A percentile compares a stretch with the other conserved stretches of the same genome.
Evolutionary conservation across 73 alveolate genomes (phyloP).

Genomic region (Breviolum minutum): DNA sequence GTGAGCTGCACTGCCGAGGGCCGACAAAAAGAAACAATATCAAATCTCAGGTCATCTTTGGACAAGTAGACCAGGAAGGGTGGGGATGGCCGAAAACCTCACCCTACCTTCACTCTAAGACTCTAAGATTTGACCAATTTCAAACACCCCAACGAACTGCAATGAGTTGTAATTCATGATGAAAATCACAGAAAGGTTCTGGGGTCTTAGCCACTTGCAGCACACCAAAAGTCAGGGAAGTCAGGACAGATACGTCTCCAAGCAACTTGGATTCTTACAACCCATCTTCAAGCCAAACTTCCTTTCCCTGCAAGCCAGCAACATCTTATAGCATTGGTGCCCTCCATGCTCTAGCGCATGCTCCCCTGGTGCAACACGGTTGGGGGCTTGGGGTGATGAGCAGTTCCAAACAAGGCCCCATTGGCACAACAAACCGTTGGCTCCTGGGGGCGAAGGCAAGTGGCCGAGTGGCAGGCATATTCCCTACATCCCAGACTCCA

Average conservation of each 20-base stretch:
- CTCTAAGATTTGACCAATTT: no score
- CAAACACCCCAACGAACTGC: no score
- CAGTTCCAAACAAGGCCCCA: not conserved
- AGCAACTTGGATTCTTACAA: no score
- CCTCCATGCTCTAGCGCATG: slow-evolving; percentile 46
- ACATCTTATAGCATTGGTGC: slow-evolving; percentile 41
- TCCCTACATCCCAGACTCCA: slow-evolving; percentile 46
- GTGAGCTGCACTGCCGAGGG: not conserved
- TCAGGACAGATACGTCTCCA: no score
- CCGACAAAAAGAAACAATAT: not conserved
- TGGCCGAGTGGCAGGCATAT: slow-evolving; percentile 31
- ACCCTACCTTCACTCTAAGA: no score
- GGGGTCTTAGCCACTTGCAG: no score
- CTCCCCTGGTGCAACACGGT: slow-evolving; percentile 10
- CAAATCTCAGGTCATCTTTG: not conserved
- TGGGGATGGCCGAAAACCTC: not conserved
- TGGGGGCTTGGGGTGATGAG: not conserved
- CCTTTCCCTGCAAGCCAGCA: not conserved
- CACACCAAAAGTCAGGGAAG: no score
- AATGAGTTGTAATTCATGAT: no score
- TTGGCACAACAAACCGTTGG: not conserved
- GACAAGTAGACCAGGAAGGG: not conserved
- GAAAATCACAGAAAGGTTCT: no score
- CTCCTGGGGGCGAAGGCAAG: slow-evolving; percentile 39
- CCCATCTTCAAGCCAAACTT: not conserved